Evolutionary conservation across 352 stramenopile species (phyloP), one percentile per base, ranked within the genome.

Genomic region (Globisporangium megalacanthum): DNA sequence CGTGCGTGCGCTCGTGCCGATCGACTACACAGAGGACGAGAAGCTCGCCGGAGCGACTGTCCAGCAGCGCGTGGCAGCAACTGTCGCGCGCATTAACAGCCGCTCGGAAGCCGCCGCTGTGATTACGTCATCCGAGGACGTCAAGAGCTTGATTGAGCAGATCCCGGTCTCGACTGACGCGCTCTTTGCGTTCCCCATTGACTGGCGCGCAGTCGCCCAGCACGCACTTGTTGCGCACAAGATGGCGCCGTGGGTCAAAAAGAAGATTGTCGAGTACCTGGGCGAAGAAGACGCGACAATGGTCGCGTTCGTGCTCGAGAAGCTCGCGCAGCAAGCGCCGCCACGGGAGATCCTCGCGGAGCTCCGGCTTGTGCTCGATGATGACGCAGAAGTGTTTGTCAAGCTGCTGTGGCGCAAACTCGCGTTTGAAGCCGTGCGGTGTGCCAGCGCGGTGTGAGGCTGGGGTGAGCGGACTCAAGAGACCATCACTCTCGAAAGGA

Each of bases 11-110:
- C 64, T 81, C 50, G 60, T 84, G 1, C 70, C 64, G 17, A 67
- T 84, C 41, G 74, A 84, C 53, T 84, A 81, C 55, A 73, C 70
- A 13, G 74, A 80, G 20, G 74, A 79, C 41, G 74, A 81, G 45
- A 61, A 64, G 15, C 56, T 64, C 17, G 72, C 61, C 1, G 59
- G 57, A 0, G 58, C 64, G 5, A 52, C 60, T 0, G 52, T 66
- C 9, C 54, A 72, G 45, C 57, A 78, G 47, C 62, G 64, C 20
- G 63, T 72, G 13, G 69, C 63, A 6, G 63, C 62, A 14, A 70
- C 69, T 1, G 51, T 71, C 8, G 67, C 66, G n/a, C 69, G 69
- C 46, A 77, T 77, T 57, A 80, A 77, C 54, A 59, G 58, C 25
- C 66, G 72, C 46, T 64, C 58, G 10, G 60, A 47, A 35, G 29